Evolutionary conservation across 1,284 basidiomycete species (phyloP), one percentile per base, ranked within the genome.

Genomic region (Boletus mariae): DNA sequence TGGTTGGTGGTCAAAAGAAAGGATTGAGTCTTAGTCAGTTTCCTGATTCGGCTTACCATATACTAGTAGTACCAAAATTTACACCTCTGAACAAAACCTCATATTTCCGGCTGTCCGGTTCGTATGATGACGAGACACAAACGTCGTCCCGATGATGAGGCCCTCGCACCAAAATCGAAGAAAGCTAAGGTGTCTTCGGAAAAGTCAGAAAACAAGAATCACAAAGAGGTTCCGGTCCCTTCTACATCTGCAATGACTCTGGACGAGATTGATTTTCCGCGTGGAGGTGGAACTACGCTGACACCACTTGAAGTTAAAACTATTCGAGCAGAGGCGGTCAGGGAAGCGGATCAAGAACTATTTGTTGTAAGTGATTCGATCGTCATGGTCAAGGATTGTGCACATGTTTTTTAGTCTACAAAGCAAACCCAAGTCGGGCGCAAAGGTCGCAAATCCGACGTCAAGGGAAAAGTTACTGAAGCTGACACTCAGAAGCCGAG

Each of bases 251-350:
- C 70, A 48, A 68, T 86, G 41, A 71, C 80, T 37, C 61, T 77
- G 41, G 88, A 93, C 44, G 92, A 96, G 66, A 83, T 94, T 55
- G 94, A 98, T 73, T 99, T 98, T 71, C 95, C 95, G 45, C 84
- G 97, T 64, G 97, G 96, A 43, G 89, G 89, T 34, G 89, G 90
- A 49, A 87, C 86, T 2, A 77, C 77, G 37, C 82, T 97, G 60
- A 97, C 95, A 29, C 87, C 93, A 28, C 75, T 94, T n/a, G 95
- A 99, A 71, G 87, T 94, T 58, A 93, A 95, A 68, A 77, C 87
- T 56, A 83, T 92, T 28, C 83, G 88, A 52, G 85, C 87, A 20
- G 95, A 98, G 69, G 96, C 86, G 5, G 75, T 83, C 10, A 84
- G 84, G 65, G 94, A 98, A 68, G 92, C 92, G 0, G 83, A 93